Evolutionary conservation across 225 moss, liverwort and hornwort species (phyloP).

Genomic region (Lunularia cruciata): DNA sequence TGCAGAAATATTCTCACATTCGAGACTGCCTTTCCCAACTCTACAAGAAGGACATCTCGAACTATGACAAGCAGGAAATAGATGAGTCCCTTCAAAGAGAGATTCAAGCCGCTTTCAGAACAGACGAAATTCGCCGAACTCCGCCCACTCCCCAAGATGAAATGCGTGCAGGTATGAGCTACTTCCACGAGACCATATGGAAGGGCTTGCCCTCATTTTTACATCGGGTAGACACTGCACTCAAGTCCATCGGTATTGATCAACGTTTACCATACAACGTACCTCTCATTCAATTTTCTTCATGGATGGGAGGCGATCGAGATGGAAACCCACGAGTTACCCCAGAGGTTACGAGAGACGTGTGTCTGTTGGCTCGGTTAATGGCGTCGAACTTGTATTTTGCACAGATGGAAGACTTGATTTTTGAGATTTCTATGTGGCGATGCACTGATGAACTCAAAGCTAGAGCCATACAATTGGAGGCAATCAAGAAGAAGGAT

Average conservation of each 20-base stretch:
- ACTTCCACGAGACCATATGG: too few relatives aligned
- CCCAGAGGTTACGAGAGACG: too few relatives aligned
- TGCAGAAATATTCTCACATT: conserved; percentile 67
- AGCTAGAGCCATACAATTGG: conserved; percentile 44
- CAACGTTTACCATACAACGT: conserved; percentile 62
- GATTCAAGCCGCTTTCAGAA: conserved; percentile 79
- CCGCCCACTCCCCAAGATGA: too few relatives aligned
- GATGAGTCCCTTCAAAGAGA: conserved; percentile 60
- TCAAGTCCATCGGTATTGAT: conserved; percentile 54
- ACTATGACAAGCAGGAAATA: conserved; percentile 56
- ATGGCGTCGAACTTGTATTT: too few relatives aligned
- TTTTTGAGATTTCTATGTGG: conserved; percentile 79
- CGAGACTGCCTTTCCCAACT: conserved; percentile 55
- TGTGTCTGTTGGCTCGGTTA: conserved; percentile 64
- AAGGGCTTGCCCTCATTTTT: too few relatives aligned
- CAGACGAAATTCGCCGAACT: too few relatives aligned
- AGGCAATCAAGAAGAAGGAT: conserved; percentile 53
- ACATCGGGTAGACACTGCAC: too few relatives aligned
- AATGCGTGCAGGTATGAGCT: too few relatives aligned
- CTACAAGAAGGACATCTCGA: conserved; percentile 43
- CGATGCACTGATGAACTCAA: conserved; percentile 69
- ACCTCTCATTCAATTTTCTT: conserved; percentile 62
- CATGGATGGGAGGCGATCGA: conserved; percentile 77
- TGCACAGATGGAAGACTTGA: conserved; percentile 61
- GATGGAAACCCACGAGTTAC: too few relatives aligned